Base-by-base conservation (phyloP, 2,329 filamentous ascomycete genomes). In the Fusarium marasasianum region DNA sequence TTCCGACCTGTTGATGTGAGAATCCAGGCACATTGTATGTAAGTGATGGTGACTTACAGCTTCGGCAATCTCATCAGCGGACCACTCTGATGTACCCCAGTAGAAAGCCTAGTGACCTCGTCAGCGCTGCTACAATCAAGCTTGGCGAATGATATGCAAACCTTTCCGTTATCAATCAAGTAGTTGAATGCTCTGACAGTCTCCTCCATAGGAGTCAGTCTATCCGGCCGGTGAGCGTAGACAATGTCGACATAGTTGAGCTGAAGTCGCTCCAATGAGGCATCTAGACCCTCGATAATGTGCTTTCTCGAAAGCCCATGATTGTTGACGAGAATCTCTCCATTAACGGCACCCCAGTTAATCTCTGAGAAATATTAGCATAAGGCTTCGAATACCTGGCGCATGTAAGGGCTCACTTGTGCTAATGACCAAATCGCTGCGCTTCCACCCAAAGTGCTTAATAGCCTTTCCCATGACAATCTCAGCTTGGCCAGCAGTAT, bases 141-240 rank as follows among this genome's bases (percentile, higher is more conserved):
- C 3, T 18, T 3, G 20, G 6, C 9, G 8, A 5, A 13, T 10
- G 4, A 5, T 33, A 17, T 15, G 1, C 63, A 48, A 29, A 55
- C 66, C 83, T 92, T 90, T 64, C 92, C 92, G 13, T 86, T 86
- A 77, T 91, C 86, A 78, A 94, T 92, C 43, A 93, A 83, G 79
- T 92, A 85, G 84, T 93, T 93, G 85, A 94, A 93, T 26, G 88
- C 91, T 63, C 91, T 87, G 13, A 93, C 91, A 12, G 87, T 90
- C 83, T 93, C 92, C 80, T 93, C 91, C 84, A 93, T 92, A 1
- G 91, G 92, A 0, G 91, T 93, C 53, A 89, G 82, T 26, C 89
- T 85, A 80, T 94, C 92, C 0, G 91, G 90, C 12, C 92, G 87
- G 80, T 94, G 92, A 4, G 91, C 91, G 77, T 92, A 93, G 66